Evolutionary conservation across 2,329 filamentous ascomycete genomes (phyloP).

Genomic region (Trichoderma breve): DNA sequence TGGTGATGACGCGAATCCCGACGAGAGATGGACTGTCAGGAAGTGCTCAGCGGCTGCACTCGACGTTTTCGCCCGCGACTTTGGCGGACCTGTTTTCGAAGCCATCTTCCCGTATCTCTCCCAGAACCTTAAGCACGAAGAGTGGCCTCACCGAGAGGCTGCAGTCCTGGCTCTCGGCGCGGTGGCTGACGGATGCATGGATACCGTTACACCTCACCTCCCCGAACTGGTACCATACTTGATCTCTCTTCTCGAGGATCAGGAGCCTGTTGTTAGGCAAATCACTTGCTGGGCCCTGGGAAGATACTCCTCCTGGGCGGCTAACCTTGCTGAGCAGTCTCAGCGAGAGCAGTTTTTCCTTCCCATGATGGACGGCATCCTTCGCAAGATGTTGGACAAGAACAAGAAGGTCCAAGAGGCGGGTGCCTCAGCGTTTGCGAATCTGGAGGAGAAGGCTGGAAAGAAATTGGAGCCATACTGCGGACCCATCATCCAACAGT

Average conservation of each 20-base stretch:
- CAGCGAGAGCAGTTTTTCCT: slow-evolving; percentile 80
- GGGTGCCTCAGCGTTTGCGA: slow-evolving; percentile 91
- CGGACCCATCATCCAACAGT: slow-evolving; percentile 85
- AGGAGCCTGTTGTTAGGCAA: slow-evolving; percentile 86
- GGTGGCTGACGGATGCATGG: slow-evolving; percentile 91
- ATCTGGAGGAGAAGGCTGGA: slow-evolving; percentile 90
- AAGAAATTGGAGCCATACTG: slow-evolving; percentile 80
- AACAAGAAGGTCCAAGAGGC: slow-evolving; percentile 99
- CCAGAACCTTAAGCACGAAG: slow-evolving; percentile 79
- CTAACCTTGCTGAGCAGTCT: slow-evolving; percentile 63
- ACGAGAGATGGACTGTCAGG: slow-evolving; percentile 90
- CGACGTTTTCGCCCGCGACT: slow-evolving; percentile 90
- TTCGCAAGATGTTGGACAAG: slow-evolving; percentile 90
- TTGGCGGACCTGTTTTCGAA: slow-evolving; percentile 82
- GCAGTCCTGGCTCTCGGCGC: slow-evolving; percentile 92
- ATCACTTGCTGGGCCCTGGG: slow-evolving; percentile 98
- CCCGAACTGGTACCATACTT: slow-evolving; percentile 89
- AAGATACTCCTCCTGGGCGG: slow-evolving; percentile 90
- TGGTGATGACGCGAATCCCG: slow-evolving; percentile 77
- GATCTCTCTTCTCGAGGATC: slow-evolving; percentile 77
- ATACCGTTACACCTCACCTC: slow-evolving; percentile 84
- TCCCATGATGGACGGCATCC: slow-evolving; percentile 94
- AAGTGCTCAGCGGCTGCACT: slow-evolving; percentile 96
- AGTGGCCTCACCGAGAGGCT: slow-evolving; percentile 92
- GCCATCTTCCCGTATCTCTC: slow-evolving; percentile 90